A percentile compares a stretch with the other conserved stretches of the same genome.
Evolutionary conservation across 2,329 filamentous ascomycete genomes (phyloP).

Genomic region (Nemania sp.): DNA sequence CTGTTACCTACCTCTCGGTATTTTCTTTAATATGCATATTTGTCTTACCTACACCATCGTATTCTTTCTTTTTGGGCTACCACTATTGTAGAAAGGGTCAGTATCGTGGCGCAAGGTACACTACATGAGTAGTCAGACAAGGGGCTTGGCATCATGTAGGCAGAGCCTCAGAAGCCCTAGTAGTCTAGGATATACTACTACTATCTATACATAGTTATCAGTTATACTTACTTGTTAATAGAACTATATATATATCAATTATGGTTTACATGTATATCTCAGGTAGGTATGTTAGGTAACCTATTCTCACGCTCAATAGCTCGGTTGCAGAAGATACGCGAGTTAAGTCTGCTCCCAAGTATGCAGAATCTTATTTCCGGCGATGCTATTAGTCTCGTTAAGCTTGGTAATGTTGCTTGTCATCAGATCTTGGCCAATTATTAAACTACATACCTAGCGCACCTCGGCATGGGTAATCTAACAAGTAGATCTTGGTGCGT

Average conservation of each 20-base stretch:
- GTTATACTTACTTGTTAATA: too few species aligned
- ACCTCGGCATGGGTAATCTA: background rate
- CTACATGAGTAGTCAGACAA: background rate
- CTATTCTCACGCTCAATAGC: too few species aligned
- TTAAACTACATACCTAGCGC: background rate
- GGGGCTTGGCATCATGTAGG: slow-evolving; percentile 10
- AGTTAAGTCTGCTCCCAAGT: too few species aligned
- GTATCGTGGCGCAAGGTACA: background rate
- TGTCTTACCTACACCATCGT: background rate
- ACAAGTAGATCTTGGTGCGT: background rate
- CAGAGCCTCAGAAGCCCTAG: slow-evolving; percentile 22
- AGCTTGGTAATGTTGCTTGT: slow-evolving; percentile 4
- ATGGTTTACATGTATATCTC: too few species aligned
- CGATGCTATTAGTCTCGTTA: background rate
- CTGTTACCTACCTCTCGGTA: background rate
- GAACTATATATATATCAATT: too few species aligned
- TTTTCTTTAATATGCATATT: too few species aligned
- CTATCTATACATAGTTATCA: background rate
- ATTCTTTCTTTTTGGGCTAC: background rate
- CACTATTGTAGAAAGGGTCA: too few species aligned
- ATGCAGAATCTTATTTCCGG: background rate
- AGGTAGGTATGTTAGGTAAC: too few species aligned
- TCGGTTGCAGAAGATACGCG: too few species aligned
- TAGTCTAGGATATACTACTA: background rate
- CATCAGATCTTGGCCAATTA: background rate